A percentile compares a stretch with the other conserved stretches of the same genome.
Evolutionary conservation across 257 asterid species (phyloP).

Genomic region (Przewalskia tangutica): DNA sequence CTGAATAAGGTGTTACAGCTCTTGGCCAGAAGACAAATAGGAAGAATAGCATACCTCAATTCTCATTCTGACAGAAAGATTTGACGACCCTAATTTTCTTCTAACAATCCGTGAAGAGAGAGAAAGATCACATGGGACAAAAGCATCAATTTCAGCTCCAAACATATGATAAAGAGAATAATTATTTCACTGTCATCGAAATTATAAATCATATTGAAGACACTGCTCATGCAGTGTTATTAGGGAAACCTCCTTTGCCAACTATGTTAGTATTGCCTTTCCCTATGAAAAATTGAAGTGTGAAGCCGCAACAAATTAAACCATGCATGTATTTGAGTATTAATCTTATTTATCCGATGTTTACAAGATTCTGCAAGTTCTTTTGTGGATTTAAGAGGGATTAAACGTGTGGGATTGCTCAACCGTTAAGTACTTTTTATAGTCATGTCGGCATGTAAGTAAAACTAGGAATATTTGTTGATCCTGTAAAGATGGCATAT

Average conservation of each 20-base stretch:
- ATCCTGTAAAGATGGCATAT: not conserved
- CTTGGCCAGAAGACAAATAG: not conserved
- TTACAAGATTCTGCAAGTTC: not conserved
- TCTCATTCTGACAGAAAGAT: not conserved
- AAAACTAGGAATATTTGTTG: not conserved
- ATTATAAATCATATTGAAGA: not conserved
- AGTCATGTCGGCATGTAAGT: not conserved
- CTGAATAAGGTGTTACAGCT: not conserved
- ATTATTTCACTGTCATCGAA: not conserved
- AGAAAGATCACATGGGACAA: not conserved
- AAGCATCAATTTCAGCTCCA: not conserved
- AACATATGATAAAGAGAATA: not conserved
- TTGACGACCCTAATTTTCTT: not conserved
- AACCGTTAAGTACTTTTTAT: not conserved
- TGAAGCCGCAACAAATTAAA: not conserved
- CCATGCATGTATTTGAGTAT: not conserved
- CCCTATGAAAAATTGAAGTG: not conserved
- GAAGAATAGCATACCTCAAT: not conserved
- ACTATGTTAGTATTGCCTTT: not conserved
- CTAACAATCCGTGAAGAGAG: not conserved
- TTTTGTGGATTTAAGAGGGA: not conserved
- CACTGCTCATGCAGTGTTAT: not conserved
- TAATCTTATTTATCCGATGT: not conserved
- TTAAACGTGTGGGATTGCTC: not conserved
- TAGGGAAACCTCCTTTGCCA: not conserved